phyloP scores from a whole-genome alignment of 2,329 filamentous ascomycete genomes.

The Trichoderma simmonsii region DNA sequence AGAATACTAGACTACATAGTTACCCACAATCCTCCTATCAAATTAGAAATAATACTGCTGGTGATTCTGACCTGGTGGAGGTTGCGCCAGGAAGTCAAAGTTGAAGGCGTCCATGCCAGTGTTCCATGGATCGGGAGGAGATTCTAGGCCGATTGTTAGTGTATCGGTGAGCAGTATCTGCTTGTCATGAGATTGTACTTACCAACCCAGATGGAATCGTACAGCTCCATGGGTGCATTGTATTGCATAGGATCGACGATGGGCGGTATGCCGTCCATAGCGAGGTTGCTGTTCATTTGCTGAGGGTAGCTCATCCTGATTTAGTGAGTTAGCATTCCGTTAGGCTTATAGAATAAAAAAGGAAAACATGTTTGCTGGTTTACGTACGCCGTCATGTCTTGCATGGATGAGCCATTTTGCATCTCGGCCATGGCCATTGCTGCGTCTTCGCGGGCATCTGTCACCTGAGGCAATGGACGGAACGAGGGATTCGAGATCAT shows the following conservation, averaged over 20 bases:
- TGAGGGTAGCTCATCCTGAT: slow-evolving; percentile 24
- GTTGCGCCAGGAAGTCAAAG: slow-evolving; percentile 59
- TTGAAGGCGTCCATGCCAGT: slow-evolving; percentile 53
- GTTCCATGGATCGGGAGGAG: slow-evolving; percentile 56
- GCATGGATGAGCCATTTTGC: slow-evolving; percentile 53
- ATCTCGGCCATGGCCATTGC: slow-evolving; percentile 64
- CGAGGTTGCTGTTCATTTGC: slow-evolving; percentile 36
- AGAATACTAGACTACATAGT: background rate
- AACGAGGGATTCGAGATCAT: slow-evolving; percentile 27
- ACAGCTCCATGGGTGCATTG: slow-evolving; percentile 66
- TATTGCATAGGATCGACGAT: slow-evolving; percentile 56
- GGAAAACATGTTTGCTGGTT: background rate
- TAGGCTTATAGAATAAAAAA: background rate
- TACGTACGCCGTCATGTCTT: slow-evolving; percentile 45
- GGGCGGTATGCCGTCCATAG: slow-evolving; percentile 44
- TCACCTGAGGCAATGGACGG: slow-evolving; percentile 20
- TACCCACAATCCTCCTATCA: background rate
- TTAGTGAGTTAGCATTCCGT: background rate
- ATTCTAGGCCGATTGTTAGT: slow-evolving; percentile 42
- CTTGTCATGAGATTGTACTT: slow-evolving; percentile 31
- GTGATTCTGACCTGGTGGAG: slow-evolving; percentile 55
- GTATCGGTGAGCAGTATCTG: background rate
- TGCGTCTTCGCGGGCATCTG: slow-evolving; percentile 58
- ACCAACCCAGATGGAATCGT: slow-evolving; percentile 68
- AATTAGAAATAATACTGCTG: slow-evolving; percentile 58